Base-by-base conservation (phyloP, 495 filamentous ascomycete genomes). In the Articulospora tetracladia region DNA sequence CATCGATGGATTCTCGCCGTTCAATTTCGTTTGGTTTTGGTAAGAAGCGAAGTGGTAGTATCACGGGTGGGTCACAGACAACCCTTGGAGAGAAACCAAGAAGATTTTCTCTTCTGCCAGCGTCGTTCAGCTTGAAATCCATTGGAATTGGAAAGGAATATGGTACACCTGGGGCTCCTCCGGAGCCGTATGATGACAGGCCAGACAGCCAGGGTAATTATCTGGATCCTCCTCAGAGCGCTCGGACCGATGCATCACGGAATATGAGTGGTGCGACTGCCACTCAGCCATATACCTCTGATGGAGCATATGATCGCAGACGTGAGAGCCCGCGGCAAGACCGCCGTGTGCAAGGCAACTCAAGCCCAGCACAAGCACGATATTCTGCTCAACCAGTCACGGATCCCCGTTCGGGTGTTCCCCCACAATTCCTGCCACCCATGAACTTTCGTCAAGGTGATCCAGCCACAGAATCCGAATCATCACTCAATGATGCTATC, bases 21-120 rank as follows among this genome's bases (percentile, higher is more conserved):
- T 91, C 91, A 0, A 86, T 87, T 55, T 90, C 89, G 25, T 83
- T 92, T 61, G 84, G 83, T 6, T 84, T 90, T 53, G 86, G 78
- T 53, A 84, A 89, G 70, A 94, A 92, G 78, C 76, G 76, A 41
- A 85, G 83, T 48, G 82, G 82, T 48, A 83, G 80, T 59, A 79
- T 84, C 34, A 63, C 73, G 3, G 79, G 64, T 17, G 76, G 82
- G 53, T 72, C 68, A 52, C 74, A 76, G 32, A 54, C 72, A 10
- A 70, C 73, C 8, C 80, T 80, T 20, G 69, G 77, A 28, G 84
- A 86, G 58, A 85, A 83, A 67, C 77, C 77, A 15, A 72, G 85
- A 55, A 79, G 87, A n/a, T 93, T 92, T 72, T 95, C 91, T 1
- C 82, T 98, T 48, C 77, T 98, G 15, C 91, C 91, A 0, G 70